Evolutionary conservation across 1,284 basidiomycete species (phyloP).

Genomic region (Gymnopus androsaceus): DNA sequence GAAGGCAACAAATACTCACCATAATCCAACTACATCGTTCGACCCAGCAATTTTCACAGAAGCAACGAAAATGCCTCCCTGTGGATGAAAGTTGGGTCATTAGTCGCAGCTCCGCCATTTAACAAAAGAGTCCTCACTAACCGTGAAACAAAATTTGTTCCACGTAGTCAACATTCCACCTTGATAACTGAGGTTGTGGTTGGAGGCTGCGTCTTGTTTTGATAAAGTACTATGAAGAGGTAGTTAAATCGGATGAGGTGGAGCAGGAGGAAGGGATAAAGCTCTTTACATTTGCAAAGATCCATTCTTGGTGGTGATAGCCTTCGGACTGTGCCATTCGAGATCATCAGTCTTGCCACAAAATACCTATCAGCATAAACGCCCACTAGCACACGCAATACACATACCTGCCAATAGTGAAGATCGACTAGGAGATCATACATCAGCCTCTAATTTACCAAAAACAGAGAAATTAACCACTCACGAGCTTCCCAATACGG

Average conservation of each 20-base stretch:
- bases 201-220: constrained; percentile 68
- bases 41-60: constrained; percentile 83
- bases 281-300: no score
- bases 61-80: constrained; percentile 73
- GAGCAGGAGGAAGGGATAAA: no score
- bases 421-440: constrained; percentile 51
- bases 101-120: no score
- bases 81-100: no score
- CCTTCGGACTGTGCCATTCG: constrained; percentile 74
- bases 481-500: constrained; percentile 72
- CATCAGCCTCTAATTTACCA: neutral
- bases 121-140: no score
- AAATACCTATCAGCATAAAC: no score
- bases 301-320: constrained; percentile 79
- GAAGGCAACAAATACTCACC: no score
- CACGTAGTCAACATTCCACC: constrained; percentile 74
- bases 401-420: constrained; percentile 56
- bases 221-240: constrained; percentile 82
- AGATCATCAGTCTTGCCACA: constrained; percentile 55
- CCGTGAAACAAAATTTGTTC: constrained; percentile 96
- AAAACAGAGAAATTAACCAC: neutral
- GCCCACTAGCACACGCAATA: no score
- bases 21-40: constrained; percentile 53
- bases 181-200: constrained; percentile 32
- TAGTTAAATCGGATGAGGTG: no score